phyloP scores from a whole-genome alignment of 164 flowering plant species.

The Brasenia schreberi region DNA sequence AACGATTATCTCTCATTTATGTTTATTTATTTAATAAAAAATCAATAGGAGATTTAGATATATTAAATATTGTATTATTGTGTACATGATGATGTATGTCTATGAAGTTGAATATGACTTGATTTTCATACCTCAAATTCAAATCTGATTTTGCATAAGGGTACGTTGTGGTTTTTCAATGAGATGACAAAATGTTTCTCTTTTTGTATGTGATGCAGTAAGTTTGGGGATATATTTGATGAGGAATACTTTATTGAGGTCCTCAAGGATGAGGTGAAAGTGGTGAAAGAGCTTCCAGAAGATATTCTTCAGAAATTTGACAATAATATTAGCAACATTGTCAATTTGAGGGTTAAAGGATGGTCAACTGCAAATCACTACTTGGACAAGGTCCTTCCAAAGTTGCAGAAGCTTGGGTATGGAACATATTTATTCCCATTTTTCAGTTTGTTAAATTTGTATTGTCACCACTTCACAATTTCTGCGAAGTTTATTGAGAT shows the following conservation, averaged over 20 bases:
- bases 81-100: too few relatives aligned
- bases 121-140: too few relatives aligned
- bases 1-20: too few relatives aligned
- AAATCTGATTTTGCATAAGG: too few relatives aligned
- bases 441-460: background rate
- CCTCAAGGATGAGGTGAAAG: slow-evolving; percentile 54
- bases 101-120: too few relatives aligned
- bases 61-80: too few relatives aligned
- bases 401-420: slow-evolving; percentile 55
- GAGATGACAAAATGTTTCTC: background rate
- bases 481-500: background rate
- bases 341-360: slow-evolving; percentile 74
- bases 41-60: too few relatives aligned
- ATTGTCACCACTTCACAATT: background rate
- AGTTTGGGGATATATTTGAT: slow-evolving; percentile 85
- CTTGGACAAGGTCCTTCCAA: slow-evolving; percentile 69
- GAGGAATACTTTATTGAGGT: slow-evolving; percentile 74
- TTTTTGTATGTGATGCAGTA: slow-evolving; percentile 27
- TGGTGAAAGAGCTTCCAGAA: slow-evolving; percentile 63
- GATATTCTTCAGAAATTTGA: slow-evolving; percentile 62
- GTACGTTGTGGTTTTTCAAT: too few relatives aligned
- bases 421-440: slow-evolving; percentile 5
- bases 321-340: slow-evolving; percentile 77
- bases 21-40: too few relatives aligned
- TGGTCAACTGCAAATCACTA: slow-evolving; percentile 84